Percentiles rank a stretch among this genome's conserved stretches.
Conservation (phyloP, 768 basidiomycete genomes). For the Hypsizygus marmoreus region DNA sequence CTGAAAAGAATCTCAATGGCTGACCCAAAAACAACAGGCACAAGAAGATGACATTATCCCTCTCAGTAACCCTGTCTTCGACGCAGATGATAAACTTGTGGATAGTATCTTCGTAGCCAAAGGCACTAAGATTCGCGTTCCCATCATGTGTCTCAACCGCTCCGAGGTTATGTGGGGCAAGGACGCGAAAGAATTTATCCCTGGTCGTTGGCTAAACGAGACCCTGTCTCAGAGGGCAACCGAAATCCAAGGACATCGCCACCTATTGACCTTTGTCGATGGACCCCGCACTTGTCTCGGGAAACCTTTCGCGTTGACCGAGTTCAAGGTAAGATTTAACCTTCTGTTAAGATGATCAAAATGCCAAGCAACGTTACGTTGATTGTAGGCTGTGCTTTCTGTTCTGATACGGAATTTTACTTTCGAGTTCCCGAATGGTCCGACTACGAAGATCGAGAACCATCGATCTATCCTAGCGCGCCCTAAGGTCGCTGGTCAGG, state of each 20-base stretch:
- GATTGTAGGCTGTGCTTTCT: constrained; percentile 38
- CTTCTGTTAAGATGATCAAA: background rate
- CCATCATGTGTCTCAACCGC: constrained; percentile 41
- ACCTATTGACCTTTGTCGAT: constrained; percentile 46
- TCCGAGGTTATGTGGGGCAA: constrained; percentile 44
- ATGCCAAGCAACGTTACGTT: background rate
- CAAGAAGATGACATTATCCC: constrained; percentile 39
- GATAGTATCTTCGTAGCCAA: constrained; percentile 36
- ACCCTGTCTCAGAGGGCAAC: constrained; percentile 22
- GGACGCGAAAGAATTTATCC: constrained; percentile 44
- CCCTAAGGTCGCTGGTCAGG: constrained; percentile 34
- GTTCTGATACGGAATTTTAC: constrained; percentile 43
- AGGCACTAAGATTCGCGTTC: constrained; percentile 38
- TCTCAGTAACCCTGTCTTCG: constrained; percentile 30
- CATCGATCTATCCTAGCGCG: constrained; percentile 32
- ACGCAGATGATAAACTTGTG: constrained; percentile 26
- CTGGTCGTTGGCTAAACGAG: constrained; percentile 43
- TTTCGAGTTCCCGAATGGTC: constrained; percentile 39
- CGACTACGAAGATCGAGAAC: constrained; percentile 31
- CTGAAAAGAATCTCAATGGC: background rate
- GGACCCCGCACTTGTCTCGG: constrained; percentile 49
- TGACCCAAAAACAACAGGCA: constrained; percentile 26
- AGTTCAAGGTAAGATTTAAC: constrained; percentile 36
- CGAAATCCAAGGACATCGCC: constrained; percentile 37
- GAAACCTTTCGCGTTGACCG: constrained; percentile 40